phyloP scores from a whole-genome alignment of 345 rosid species.

The Eucalyptus curtisii region DNA sequence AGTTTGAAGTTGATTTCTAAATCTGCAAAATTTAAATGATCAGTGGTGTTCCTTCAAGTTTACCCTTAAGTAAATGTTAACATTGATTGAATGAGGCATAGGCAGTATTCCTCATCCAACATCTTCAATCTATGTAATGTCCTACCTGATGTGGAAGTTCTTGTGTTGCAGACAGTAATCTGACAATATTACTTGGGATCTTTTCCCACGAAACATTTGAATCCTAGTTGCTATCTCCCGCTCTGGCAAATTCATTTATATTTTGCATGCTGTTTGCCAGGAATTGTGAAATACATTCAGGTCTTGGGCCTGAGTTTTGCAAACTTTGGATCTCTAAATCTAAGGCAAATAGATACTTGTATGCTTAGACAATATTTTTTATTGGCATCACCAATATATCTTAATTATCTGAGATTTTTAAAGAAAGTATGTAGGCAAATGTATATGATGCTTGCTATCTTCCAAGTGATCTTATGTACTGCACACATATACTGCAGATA shows the following conservation, averaged over 20 bases:
- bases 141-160: neutral
- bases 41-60: neutral
- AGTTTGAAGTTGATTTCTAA: neutral
- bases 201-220: neutral
- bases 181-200: neutral
- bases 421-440: neutral
- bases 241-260: neutral
- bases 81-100: neutral
- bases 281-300: neutral
- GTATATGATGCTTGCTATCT: neutral
- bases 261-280: neutral
- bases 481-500: conserved; percentile 36
- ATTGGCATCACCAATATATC: neutral
- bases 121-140: neutral
- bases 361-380: neutral
- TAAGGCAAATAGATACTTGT: neutral
- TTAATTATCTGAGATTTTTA: neutral
- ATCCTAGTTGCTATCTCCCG: neutral
- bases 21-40: neutral
- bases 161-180: neutral
- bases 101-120: neutral
- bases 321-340: neutral
- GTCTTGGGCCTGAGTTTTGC: neutral
- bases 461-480: neutral
- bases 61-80: neutral